Percentiles rank a stretch among this genome's conserved stretches.
Evolutionary conservation across 176 grass and related monocot species (phyloP).

Genomic region (Rhynchospora pubera): DNA sequence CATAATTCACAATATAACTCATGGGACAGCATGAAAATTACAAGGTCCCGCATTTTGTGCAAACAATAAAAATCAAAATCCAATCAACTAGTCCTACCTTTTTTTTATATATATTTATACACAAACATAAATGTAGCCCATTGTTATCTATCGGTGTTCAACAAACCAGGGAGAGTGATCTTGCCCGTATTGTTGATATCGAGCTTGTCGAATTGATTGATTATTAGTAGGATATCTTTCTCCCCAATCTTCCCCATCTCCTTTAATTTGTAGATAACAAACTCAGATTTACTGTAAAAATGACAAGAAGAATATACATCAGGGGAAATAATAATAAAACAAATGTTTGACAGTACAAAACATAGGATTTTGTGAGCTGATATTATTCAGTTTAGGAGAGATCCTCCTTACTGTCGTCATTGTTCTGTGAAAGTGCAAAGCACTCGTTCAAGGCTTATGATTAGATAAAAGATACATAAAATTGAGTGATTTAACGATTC

Average conservation of each 20-base stretch:
- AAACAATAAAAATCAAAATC: conserved; percentile 9
- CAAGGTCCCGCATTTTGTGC: background rate
- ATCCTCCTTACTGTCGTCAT: background rate
- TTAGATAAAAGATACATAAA: background rate
- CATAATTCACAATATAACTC: conserved; percentile 1
- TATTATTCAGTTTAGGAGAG: background rate
- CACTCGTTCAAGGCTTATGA: background rate
- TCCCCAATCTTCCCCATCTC: conserved; percentile 60
- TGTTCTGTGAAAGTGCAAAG: background rate
- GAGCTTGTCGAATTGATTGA: conserved; percentile 60
- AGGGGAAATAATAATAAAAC: background rate
- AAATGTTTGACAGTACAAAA: background rate
- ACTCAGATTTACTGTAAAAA: conserved; percentile 40
- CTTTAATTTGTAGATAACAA: conserved; percentile 61
- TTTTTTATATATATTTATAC: background rate
- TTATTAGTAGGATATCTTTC: conserved; percentile 41
- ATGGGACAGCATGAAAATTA: background rate
- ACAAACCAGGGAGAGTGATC: conserved; percentile 36
- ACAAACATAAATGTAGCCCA: background rate
- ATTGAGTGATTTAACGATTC: background rate
- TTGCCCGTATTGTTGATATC: conserved; percentile 51
- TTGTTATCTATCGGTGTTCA: conserved; percentile 6
- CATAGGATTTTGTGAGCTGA: background rate
- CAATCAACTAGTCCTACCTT: conserved; percentile 7
- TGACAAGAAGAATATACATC: background rate